These are phyloP conservation scores for Trichoderma orchidacearum DNA, from an alignment of 495 filamentous ascomycete species.

Conservation along the genomic window DNA sequence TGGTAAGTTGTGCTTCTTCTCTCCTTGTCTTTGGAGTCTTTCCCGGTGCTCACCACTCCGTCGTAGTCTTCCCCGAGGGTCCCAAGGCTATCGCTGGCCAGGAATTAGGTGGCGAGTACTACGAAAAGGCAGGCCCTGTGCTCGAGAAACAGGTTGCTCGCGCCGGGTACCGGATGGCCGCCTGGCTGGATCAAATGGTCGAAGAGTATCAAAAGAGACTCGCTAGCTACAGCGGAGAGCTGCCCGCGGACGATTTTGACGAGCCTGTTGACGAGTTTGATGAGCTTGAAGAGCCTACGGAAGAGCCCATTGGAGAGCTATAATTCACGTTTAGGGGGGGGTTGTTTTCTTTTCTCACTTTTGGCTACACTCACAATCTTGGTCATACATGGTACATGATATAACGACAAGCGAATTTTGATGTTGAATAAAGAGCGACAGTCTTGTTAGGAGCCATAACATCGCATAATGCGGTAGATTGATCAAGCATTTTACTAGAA, in stretches of 20 bases:
- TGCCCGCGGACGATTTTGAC: background rate
- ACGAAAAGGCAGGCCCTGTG: conserved; percentile 43
- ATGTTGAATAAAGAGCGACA: too few species aligned
- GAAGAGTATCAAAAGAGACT: conserved; percentile 8
- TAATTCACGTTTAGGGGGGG: conserved; percentile 3
- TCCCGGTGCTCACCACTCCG: background rate
- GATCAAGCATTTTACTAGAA: too few species aligned
- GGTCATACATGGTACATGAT: too few species aligned
- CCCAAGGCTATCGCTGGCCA: conserved; percentile 34
- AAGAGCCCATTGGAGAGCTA: conserved; percentile 9
- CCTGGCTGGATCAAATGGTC: conserved; percentile 45
- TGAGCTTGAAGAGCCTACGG: conserved; percentile 1
- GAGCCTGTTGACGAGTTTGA: background rate
- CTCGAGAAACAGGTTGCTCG: conserved; percentile 64
- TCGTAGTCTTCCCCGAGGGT: conserved; percentile 40
- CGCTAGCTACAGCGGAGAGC: background rate
- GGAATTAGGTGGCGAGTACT: conserved; percentile 51
- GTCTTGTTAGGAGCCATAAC: too few species aligned
- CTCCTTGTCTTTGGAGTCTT: background rate
- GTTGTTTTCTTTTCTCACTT: too few species aligned
- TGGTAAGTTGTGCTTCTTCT: conserved; percentile 15
- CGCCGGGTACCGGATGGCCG: conserved; percentile 55
- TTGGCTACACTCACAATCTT: too few species aligned
- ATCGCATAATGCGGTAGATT: too few species aligned
- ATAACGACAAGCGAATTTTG: background rate